Conservation (phyloP, 768 basidiomycete species). For the Polyporus arcularius region DNA sequence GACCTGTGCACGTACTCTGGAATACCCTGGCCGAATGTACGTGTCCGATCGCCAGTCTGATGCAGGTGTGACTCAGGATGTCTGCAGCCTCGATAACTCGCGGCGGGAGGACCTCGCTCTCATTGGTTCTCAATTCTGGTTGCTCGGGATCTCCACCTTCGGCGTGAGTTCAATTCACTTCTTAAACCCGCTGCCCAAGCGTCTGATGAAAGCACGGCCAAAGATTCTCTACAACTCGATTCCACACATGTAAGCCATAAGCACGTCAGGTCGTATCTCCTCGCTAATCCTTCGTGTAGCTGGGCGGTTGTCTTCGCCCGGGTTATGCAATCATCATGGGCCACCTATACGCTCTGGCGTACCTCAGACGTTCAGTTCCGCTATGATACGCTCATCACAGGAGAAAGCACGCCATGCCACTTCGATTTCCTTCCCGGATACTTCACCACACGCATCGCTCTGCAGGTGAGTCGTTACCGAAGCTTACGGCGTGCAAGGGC, state of each 20-base stretch:
- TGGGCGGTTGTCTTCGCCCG: conserved; percentile 52
- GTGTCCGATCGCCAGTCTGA: conserved; percentile 14
- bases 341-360: conserved; percentile 51
- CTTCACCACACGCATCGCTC: conserved; percentile 40
- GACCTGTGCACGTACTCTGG: conserved; percentile 47
- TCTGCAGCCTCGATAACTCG: conserved; percentile 41
- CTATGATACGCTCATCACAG: conserved; percentile 40
- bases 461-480: conserved; percentile 39
- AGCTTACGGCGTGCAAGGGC: not conserved
- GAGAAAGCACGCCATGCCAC: conserved; percentile 47
- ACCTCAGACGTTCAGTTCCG: conserved; percentile 36
- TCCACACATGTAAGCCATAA: conserved; percentile 49
- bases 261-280: not conserved
- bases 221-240: conserved; percentile 51
- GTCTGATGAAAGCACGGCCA: not conserved
- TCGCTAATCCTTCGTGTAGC: conserved; percentile 28
- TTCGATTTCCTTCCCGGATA: conserved; percentile 49
- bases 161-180: conserved; percentile 27
- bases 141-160: conserved; percentile 50
- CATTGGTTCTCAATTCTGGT: conserved; percentile 54
- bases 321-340: conserved; percentile 48
- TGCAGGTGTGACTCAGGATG: not conserved
- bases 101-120: conserved; percentile 50
- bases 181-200: not conserved
- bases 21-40: conserved; percentile 49